Conservation (phyloP, 1,139 yeast species). For the Candida sojae region DNA sequence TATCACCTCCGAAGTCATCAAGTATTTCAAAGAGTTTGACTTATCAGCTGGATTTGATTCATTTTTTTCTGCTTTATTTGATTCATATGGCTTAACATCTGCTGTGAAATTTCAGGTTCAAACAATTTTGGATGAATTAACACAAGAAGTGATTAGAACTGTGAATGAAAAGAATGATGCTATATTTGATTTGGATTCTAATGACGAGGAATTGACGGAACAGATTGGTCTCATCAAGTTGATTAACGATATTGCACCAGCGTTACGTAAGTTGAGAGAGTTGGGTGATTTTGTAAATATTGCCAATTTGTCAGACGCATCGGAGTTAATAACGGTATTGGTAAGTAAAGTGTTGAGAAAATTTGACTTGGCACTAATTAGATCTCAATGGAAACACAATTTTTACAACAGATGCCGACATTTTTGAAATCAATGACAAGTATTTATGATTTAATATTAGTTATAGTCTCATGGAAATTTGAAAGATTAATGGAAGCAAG, state of each 20-base stretch:
- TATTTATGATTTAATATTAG: conserved; percentile 27
- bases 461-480: conserved; percentile 35
- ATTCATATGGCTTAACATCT: conserved; percentile 19
- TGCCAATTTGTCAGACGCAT: conserved; percentile 12
- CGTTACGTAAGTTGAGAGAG: conserved; percentile 27
- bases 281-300: conserved; percentile 25
- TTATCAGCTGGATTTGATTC: conserved; percentile 16
- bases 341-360: conserved; percentile 19
- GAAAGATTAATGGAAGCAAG: conserved; percentile 29
- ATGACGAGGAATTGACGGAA: conserved; percentile 3
- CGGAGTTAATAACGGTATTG: conserved; percentile 14
- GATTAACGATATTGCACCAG: conserved; percentile 18
- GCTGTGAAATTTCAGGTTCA: conserved; percentile 26
- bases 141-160: conserved; percentile 8
- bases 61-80: conserved; percentile 17
- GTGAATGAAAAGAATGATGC: conserved; percentile 7
- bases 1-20: conserved; percentile 25
- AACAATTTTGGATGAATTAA: conserved; percentile 24
- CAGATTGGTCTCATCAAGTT: conserved; percentile 21
- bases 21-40: conserved; percentile 25
- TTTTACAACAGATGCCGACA: conserved; percentile 18
- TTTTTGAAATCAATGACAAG: conserved; percentile 19
- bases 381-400: conserved; percentile 23
- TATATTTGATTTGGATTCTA: conserved; percentile 1
- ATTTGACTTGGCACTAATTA: conserved; percentile 20